Conservation (phyloP, 148 eudicot species). For the Cornus florida region DNA sequence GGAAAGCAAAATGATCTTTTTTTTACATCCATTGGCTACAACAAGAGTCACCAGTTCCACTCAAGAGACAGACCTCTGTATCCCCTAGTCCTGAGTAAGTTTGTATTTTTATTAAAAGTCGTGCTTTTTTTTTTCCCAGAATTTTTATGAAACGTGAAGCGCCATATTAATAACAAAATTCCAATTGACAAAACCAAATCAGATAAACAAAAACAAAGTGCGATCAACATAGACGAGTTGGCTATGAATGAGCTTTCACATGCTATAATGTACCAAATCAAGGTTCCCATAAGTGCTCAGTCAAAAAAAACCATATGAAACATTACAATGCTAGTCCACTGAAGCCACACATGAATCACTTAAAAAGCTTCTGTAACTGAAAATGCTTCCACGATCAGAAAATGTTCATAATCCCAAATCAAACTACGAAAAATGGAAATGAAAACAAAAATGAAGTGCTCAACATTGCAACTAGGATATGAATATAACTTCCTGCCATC, state of each 20-base stretch:
- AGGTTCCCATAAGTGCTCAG: background rate
- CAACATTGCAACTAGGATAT: background rate
- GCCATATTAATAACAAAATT: no score
- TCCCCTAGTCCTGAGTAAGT: background rate
- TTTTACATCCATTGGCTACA: background rate
- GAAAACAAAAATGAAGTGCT: background rate
- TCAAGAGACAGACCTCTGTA: background rate
- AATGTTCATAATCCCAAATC: background rate
- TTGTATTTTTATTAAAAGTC: background rate
- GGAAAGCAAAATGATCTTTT: background rate
- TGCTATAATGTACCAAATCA: background rate
- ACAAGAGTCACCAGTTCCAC: no score
- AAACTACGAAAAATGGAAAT: background rate
- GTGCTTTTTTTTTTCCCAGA: background rate
- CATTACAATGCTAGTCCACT: background rate
- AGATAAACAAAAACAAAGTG: no score
- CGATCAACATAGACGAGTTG: background rate
- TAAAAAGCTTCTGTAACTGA: background rate
- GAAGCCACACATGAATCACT: background rate
- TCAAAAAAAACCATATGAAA: no score
- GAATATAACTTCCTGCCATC: background rate
- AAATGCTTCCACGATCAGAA: constrained; percentile 3
- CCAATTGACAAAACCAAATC: background rate
- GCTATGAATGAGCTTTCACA: background rate
- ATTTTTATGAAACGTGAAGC: background rate